Percentiles rank a stretch among this genome's conserved stretches.
phyloP scores from a whole-genome alignment of 169 alveolate species.

The Eimeria necatrix region DNA sequence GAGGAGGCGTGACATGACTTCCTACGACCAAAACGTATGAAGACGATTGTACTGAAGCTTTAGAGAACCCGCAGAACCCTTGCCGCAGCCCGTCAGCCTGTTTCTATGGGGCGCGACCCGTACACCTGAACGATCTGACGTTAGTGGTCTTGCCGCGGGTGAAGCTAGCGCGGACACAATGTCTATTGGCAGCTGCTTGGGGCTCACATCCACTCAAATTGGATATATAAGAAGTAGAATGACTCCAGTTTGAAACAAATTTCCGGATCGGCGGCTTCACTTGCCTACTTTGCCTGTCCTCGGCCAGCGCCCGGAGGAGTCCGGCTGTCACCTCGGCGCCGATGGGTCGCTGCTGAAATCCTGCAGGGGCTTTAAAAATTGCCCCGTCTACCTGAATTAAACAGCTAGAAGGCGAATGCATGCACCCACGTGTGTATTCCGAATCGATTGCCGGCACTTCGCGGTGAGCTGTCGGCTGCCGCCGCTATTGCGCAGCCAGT shows the following conservation, averaged over 20 bases:
- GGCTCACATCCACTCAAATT: neutral
- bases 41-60: neutral
- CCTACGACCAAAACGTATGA: neutral
- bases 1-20: neutral
- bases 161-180: neutral
- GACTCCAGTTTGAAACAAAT: neutral
- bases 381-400: slow-evolving; percentile 24
- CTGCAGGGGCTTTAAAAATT: neutral
- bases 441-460: neutral
- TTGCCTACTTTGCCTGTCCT: neutral
- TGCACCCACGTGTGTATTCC: neutral
- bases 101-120: neutral
- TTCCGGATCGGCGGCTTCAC: neutral
- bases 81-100: slow-evolving; percentile 13
- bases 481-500: slow-evolving; percentile 14
- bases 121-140: neutral
- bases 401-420: neutral
- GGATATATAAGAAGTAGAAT: neutral
- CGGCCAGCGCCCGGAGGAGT: neutral
- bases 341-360: neutral
- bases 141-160: neutral
- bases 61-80: slow-evolving; percentile 10
- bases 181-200: neutral
- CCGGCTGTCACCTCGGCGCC: neutral
- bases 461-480: slow-evolving; percentile 31